Conservation (phyloP, 768 basidiomycete genomes). For the Sutorius australiensis region DNA sequence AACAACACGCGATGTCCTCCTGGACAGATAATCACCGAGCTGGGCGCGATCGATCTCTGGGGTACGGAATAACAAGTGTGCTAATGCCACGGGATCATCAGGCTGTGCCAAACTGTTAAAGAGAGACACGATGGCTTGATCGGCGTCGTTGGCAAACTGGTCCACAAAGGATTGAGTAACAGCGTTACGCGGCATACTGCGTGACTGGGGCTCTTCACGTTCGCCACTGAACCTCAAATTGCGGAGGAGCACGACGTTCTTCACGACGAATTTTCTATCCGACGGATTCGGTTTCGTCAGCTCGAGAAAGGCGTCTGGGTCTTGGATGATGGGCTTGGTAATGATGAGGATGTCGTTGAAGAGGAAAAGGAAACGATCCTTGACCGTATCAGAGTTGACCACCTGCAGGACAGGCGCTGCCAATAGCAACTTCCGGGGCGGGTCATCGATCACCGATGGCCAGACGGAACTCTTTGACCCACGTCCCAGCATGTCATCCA, state of each 20-base stretch:
- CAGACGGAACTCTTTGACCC: conserved; percentile 56
- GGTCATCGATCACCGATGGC: conserved; percentile 72
- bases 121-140: conserved; percentile 69
- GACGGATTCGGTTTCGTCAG: conserved; percentile 48
- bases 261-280: conserved; percentile 82
- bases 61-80: conserved; percentile 76
- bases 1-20: conserved; percentile 67
- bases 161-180: conserved; percentile 69
- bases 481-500: conserved; percentile 67
- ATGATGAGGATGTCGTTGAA: conserved; percentile 94
- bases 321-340: conserved; percentile 80
- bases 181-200: conserved; percentile 51
- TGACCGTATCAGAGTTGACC: conserved; percentile 88
- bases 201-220: conserved; percentile 56
- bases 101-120: conserved; percentile 55
- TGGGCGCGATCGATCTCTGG: conserved; percentile 77
- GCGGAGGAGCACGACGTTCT: conserved; percentile 79
- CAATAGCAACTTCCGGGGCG: conserved; percentile 80
- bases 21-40: conserved; percentile 81
- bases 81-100: conserved; percentile 72
- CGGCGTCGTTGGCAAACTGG: conserved; percentile 78
- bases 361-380: conserved; percentile 95
- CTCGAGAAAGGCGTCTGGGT: conserved; percentile 61
- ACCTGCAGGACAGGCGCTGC: conserved; percentile 90
- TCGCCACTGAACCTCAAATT: conserved; percentile 68